A percentile compares a stretch with the other conserved stretches of the same genome.
phyloP scores from a whole-genome alignment of 345 rosid species.

The Clarkia xantiana region DNA sequence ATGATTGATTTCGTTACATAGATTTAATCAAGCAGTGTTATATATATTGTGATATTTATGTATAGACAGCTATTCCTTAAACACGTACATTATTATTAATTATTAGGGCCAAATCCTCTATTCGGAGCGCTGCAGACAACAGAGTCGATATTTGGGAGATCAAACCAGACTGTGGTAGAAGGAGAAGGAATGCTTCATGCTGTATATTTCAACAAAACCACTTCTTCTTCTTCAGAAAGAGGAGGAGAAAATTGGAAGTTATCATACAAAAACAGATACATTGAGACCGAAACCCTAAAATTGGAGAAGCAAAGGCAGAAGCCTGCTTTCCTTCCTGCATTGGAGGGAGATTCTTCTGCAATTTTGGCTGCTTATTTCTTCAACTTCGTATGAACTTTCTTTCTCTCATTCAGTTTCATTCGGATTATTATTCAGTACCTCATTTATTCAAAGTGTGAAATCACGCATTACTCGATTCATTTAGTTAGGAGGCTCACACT shows the following conservation, averaged over 20 bases:
- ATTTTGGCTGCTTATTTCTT: constrained; percentile 26
- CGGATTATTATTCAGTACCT: too few species aligned
- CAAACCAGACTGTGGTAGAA: constrained; percentile 30
- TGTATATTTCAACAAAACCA: constrained; percentile 22
- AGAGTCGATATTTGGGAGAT: constrained; percentile 23
- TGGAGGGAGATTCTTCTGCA: constrained; percentile 26
- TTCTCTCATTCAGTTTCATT: too few species aligned
- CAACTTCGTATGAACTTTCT: constrained; percentile 10
- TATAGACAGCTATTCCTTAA: too few species aligned
- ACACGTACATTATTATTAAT: too few species aligned
- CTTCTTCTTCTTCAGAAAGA: too few species aligned
- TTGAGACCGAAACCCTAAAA: constrained; percentile 30
- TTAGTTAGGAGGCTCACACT: too few species aligned
- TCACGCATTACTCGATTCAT: too few species aligned
- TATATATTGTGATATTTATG: too few species aligned
- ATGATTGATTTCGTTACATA: too few species aligned
- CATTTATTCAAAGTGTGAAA: too few species aligned
- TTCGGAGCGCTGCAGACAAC: constrained; percentile 30
- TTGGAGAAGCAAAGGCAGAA: constrained; percentile 22
- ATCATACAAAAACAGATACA: constrained; percentile 28
- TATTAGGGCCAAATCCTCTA: constrained; percentile 47
- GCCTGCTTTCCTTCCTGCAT: constrained; percentile 29
- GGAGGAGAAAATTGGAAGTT: constrained; percentile 20
- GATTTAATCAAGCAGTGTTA: too few species aligned
- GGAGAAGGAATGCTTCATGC: constrained; percentile 60